A percentile compares a stretch with the other conserved stretches of the same genome.
These are phyloP conservation scores for Clarireedia paspali DNA, from an alignment of 2,329 filamentous ascomycete genomes.

Conservation along the genomic window DNA sequence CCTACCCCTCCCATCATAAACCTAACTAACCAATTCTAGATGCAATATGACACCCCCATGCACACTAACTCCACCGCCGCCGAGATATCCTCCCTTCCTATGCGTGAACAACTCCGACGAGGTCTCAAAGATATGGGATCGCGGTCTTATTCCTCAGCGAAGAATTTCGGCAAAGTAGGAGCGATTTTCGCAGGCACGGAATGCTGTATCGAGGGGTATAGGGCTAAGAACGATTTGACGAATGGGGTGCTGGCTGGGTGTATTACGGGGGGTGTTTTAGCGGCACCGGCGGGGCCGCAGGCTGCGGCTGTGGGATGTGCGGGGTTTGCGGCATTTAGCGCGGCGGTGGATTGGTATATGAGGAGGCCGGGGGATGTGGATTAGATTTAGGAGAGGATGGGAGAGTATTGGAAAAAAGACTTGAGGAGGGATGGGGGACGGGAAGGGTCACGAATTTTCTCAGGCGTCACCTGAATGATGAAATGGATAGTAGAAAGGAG, in stretches of 20 bases:
- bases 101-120: constrained; percentile 71
- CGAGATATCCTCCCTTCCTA: constrained; percentile 57
- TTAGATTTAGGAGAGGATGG: constrained; percentile 7
- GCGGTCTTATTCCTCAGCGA: constrained; percentile 73
- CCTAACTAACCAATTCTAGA: constrained; percentile 44
- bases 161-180: constrained; percentile 93
- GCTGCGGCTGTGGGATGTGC: constrained; percentile 81
- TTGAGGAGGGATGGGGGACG: not conserved
- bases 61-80: constrained; percentile 33
- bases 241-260: constrained; percentile 88
- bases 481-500: no score
- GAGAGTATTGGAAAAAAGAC: not conserved
- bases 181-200: constrained; percentile 88
- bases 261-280: constrained; percentile 82
- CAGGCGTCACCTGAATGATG: no score
- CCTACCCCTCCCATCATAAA: not conserved
- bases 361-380: constrained; percentile 60
- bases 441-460: not conserved
- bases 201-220: constrained; percentile 86
- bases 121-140: constrained; percentile 95
- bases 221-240: constrained; percentile 86
- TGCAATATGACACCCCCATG: constrained; percentile 95
- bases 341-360: constrained; percentile 91
- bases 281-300: constrained; percentile 80
- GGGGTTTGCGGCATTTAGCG: constrained; percentile 88